Evolutionary conservation across 306 rosid species (phyloP).

Genomic region (Heteromeles arbutifolia): DNA sequence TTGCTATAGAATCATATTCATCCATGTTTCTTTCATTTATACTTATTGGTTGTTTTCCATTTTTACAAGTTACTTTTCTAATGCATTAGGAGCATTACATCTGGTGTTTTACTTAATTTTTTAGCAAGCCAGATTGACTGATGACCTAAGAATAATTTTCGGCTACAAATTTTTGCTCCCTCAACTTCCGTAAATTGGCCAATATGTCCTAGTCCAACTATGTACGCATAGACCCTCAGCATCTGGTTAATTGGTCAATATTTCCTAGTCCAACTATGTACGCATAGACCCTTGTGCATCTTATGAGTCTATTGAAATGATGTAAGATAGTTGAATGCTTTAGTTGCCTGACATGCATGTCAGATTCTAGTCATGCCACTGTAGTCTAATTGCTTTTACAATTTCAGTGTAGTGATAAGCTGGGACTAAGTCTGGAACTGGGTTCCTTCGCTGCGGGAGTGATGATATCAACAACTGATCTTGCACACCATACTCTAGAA

Average conservation of each 20-base stretch:
- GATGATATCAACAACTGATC: slow-evolving; percentile 99
- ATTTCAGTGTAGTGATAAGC: slow-evolving; percentile 99
- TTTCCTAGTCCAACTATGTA: neutral
- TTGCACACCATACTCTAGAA: slow-evolving; percentile 96
- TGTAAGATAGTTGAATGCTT: neutral
- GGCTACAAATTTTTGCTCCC: neutral
- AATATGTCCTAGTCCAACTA: neutral
- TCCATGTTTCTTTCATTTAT: neutral
- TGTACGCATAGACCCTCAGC: neutral
- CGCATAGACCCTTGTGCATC: neutral
- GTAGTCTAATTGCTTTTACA: slow-evolving; percentile 23
- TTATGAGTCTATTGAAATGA: neutral
- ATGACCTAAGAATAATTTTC: neutral
- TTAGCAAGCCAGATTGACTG: neutral
- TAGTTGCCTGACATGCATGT: slow-evolving; percentile 4
- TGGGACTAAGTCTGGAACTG: slow-evolving; percentile 93
- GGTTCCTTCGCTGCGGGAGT: slow-evolving; percentile 99
- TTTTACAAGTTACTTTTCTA: neutral
- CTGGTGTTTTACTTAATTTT: neutral
- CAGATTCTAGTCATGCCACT: slow-evolving; percentile 3
- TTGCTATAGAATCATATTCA: neutral
- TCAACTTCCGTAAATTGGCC: neutral
- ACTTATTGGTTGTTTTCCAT: neutral
- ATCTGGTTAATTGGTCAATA: neutral
- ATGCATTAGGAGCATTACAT: neutral